Conservation (phyloP, 2,329 filamentous ascomycete species). For the Fusarium fracticaudum region DNA sequence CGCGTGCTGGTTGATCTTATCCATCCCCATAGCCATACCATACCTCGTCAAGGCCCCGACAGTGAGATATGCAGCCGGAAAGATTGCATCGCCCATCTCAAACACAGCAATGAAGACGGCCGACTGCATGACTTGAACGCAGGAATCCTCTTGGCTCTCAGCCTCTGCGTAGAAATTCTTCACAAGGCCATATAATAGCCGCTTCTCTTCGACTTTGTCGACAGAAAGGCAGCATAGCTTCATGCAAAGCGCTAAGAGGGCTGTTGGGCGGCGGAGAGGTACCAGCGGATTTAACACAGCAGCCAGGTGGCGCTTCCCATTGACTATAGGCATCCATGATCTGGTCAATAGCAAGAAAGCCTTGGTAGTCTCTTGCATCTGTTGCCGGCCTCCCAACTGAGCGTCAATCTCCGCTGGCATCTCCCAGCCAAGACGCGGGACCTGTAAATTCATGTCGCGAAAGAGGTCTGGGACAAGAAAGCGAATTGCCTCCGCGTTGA, state of each 20-base stretch:
- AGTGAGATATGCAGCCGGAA: neutral
- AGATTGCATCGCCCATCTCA: neutral
- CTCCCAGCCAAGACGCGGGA: neutral
- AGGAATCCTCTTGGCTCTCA: neutral
- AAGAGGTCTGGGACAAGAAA: neutral
- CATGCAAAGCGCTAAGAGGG: neutral
- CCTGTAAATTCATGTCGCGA: neutral
- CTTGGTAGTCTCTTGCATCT: neutral
- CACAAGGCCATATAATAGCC: neutral
- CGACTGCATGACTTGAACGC: neutral
- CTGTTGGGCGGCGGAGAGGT: neutral
- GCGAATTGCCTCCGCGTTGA: accelerated
- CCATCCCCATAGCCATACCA: neutral
- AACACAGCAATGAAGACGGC: neutral
- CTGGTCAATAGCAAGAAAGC: neutral
- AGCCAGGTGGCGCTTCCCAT: neutral
- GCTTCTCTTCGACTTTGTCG: neutral
- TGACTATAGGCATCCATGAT: neutral
- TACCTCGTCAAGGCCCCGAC: neutral
- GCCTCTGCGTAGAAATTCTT: neutral
- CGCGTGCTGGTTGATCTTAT: neutral
- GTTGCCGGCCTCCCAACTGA: accelerated
- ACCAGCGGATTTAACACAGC: neutral
- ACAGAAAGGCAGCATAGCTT: neutral
- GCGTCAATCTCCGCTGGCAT: neutral